phyloP scores from a whole-genome alignment of 2,329 filamentous ascomycete genomes.

The Exophiala oligosperma region DNA sequence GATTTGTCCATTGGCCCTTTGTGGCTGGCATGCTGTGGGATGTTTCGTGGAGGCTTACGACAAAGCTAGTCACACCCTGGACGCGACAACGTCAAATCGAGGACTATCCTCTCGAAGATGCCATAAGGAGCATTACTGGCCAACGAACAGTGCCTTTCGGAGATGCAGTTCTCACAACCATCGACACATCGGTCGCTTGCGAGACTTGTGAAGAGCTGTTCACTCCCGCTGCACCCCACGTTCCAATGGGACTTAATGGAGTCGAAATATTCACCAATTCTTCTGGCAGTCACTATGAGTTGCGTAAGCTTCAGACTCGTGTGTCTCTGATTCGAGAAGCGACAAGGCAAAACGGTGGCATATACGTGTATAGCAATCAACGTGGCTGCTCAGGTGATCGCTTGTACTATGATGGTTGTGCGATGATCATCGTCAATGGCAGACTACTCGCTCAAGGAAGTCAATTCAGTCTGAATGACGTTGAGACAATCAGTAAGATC shows the following conservation, averaged over 20 bases:
- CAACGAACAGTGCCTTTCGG: constrained; percentile 64
- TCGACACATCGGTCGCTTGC: constrained; percentile 59
- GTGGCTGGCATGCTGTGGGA: no score
- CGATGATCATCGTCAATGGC: constrained; percentile 30
- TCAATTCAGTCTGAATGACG: no score
- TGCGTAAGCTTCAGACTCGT: constrained; percentile 65
- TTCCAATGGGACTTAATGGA: constrained; percentile 54
- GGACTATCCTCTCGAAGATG: constrained; percentile 63
- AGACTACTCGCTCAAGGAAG: constrained; percentile 13
- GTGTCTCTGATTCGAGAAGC: constrained; percentile 67
- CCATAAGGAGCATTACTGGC: constrained; percentile 58
- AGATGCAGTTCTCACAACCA: constrained; percentile 63
- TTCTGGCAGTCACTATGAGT: constrained; percentile 66
- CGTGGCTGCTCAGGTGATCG: constrained; percentile 35
- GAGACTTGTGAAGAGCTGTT: constrained; percentile 72
- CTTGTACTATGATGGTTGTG: constrained; percentile 21
- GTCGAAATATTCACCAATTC: constrained; percentile 71
- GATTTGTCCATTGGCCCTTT: no score
- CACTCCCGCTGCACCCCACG: constrained; percentile 36
- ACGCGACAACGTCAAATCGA: constrained; percentile 57
- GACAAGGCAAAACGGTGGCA: constrained; percentile 50
- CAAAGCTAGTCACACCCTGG: constrained; percentile 57
- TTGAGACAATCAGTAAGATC: constrained; percentile 18
- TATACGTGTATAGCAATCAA: constrained; percentile 62
- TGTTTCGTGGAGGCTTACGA: no score